Base-by-base conservation (phyloP, 768 basidiomycete species). In the Calocybe indica region DNA sequence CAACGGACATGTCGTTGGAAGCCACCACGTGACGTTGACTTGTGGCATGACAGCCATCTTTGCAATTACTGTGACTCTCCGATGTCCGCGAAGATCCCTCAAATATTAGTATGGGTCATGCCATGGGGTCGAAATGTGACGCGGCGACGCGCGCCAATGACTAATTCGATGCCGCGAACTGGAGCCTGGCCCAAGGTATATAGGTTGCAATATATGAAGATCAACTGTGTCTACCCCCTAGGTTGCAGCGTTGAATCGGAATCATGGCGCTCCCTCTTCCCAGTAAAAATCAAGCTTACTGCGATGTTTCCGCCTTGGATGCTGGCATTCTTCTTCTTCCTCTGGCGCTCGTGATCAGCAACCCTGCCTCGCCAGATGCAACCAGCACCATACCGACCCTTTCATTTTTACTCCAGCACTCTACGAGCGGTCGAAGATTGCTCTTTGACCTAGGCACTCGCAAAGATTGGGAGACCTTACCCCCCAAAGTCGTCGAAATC, bases 381-480 rank as follows among this genome's bases (percentile, higher is more conserved):
- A 49, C 57, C 7, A 55, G 57, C 2, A 45, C 47, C 2, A 64
- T 63, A 5, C 82, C 81, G 2, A 71, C 73, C 10, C 67, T 83
- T 38, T 66, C 75, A 1, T 83, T 82, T 59, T 68, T 73, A 46
- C 58, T 82, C 35, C 67, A 63, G 8, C 80, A 83, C 53, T 75
- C 76, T 1, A 48, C 52, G 12, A 68, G 58, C 1, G 58, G 62
- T 2, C 56, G 62, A 9, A 71, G 64, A 30, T 55, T 78, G 35
- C 50, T 80, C 0, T 82, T 83, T 51, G 83, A 83, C 49, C 69
- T 83, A 13, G 81, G 81, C 7, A 64, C 76, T 7, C 72, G 78
- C 28, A 67, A 69, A 37, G 74, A 82, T 51, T 63, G 66, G 55
- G 63, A 72, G 14, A 70, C 62, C 4, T 71, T 65, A 44, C 68